Evolutionary conservation across 192 early-diverging fungal species (phyloP), one percentile per base, ranked within the genome.

Genomic region (Chytriomyces sp.): DNA sequence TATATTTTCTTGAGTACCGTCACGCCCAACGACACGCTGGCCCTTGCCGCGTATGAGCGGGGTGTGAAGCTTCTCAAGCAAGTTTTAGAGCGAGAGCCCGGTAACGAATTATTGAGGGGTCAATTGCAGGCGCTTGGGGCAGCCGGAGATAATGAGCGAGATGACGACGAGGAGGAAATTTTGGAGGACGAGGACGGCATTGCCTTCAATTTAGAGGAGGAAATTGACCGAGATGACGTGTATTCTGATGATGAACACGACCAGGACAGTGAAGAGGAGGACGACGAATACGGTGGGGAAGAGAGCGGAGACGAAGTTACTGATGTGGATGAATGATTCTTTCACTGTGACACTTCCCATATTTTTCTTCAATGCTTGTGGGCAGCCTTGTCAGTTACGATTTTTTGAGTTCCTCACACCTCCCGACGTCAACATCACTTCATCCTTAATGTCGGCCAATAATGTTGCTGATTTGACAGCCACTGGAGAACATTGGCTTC

Each of bases 1-100:
- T 68, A 55, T 37, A 8, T 68, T 17, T 68, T 68, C 6, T 33
- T 68, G 17, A 68, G 65, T 39, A 68, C 65, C 19, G 65, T 68
- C 34, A 68, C 65, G 19, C 52, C 65, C 12, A 68, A 68, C 28
- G 65, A 68, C 26, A 38, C 26, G 14, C 52, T 68, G 22, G 65
- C 65, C 6, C 31, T 68, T 34, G 65, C 65, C 14, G n/a, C 65
- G 14, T 68, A 32, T 19, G 19, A 33, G 22, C 6, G 36, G 6
- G 65, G 65, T 19, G 7, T 32, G 17, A 32, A 52, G 34, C 19
- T 68, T n/a, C 44, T 68, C 7, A 31, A 39, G n/a, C 25, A 19
- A 31, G 65, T 55, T 34, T 37, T 68, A n/a, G 2, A 17, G 7
- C 5, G 14, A 6, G n/a, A 53, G 17, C 65, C 65, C 0, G 25